Percentiles rank a stretch among this genome's conserved stretches.
Conservation (phyloP, 2,329 filamentous ascomycete species). For the Leptographium procerum region DNA sequence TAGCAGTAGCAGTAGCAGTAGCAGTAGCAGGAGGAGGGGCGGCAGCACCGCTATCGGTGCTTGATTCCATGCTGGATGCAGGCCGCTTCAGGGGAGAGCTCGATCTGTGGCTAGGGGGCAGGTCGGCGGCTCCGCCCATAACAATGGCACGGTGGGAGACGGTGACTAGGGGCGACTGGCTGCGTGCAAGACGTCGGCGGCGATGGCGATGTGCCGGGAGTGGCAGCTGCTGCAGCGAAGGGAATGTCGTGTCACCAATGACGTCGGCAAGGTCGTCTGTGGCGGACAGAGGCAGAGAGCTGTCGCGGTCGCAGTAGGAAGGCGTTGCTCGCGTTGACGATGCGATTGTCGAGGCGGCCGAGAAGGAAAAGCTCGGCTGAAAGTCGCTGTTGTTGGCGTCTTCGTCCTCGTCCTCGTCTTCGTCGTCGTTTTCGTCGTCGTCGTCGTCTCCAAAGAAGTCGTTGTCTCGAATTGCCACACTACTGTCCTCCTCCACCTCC, state of each 20-base stretch:
- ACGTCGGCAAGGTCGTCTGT: background rate
- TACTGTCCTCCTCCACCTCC: conserved; percentile 1
- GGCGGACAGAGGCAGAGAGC: background rate
- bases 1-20: background rate
- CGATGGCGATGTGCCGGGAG: conserved; percentile 16
- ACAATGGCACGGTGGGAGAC: conserved; percentile 43
- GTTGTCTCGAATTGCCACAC: background rate
- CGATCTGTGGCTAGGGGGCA: conserved; percentile 39
- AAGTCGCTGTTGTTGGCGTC: conserved; percentile 6
- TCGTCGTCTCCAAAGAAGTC: conserved; percentile 26
- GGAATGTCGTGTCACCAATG: background rate
- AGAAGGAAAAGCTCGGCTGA: conserved; percentile 5
- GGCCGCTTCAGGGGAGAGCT: conserved; percentile 54
- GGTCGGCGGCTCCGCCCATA: conserved; percentile 48
- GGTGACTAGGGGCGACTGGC: conserved; percentile 40
- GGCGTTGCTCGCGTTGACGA: conserved; percentile 48
- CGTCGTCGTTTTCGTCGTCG: conserved; percentile 17
- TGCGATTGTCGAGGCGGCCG: conserved; percentile 11
- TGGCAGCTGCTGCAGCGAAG: background rate
- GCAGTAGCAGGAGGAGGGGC: too few species aligned
- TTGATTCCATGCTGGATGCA: conserved; percentile 50
- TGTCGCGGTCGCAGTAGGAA: conserved; percentile 34
- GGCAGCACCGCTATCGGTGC: conserved; percentile 18
- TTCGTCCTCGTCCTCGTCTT: conserved; percentile 3
- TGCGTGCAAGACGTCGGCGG: conserved; percentile 23